Evolutionary conservation across 75 land plant genomes (phyloP).

Genomic region (Selaginella moellendorffii): DNA sequence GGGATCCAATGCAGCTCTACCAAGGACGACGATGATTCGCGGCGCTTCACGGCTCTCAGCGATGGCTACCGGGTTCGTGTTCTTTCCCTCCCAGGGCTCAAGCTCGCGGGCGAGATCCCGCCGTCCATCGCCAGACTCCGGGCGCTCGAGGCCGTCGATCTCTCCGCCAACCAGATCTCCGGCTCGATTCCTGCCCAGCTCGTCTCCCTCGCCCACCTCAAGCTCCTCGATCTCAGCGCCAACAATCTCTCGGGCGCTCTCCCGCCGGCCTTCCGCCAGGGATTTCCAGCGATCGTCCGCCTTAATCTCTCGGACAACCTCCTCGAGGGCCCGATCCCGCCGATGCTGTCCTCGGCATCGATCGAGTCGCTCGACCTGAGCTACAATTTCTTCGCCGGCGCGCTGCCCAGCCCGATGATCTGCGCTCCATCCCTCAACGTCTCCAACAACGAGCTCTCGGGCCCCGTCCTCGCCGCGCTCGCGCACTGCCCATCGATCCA

Average conservation of each 20-base stretch:
- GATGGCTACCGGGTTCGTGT: not conserved
- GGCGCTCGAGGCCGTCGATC: no score
- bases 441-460: slow-evolving; percentile 16
- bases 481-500: not conserved
- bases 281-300: slow-evolving; percentile 21
- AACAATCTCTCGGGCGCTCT: not conserved
- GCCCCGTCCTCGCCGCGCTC: not conserved
- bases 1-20: not conserved
- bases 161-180: not conserved
- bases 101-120: not conserved
- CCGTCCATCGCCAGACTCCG: no score
- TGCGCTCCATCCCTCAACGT: slow-evolving; percentile 17
- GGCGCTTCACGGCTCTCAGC: not conserved
- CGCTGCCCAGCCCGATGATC: slow-evolving; percentile 18
- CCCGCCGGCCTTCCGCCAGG: slow-evolving; percentile 18
- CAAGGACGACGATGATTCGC: not conserved
- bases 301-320: slow-evolving; percentile 48
- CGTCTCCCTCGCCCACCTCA: not conserved
- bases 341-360: not conserved
- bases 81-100: not conserved
- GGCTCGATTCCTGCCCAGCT: not conserved
- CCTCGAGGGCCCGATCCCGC: slow-evolving; percentile 32
- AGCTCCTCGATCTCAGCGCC: slow-evolving; percentile 5
- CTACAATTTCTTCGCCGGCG: slow-evolving; percentile 23
- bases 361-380: not conserved